Percentiles rank a stretch among this genome's conserved stretches.
Evolutionary conservation across 495 filamentous ascomycete species (phyloP).

Genomic region (Tuber brumale): DNA sequence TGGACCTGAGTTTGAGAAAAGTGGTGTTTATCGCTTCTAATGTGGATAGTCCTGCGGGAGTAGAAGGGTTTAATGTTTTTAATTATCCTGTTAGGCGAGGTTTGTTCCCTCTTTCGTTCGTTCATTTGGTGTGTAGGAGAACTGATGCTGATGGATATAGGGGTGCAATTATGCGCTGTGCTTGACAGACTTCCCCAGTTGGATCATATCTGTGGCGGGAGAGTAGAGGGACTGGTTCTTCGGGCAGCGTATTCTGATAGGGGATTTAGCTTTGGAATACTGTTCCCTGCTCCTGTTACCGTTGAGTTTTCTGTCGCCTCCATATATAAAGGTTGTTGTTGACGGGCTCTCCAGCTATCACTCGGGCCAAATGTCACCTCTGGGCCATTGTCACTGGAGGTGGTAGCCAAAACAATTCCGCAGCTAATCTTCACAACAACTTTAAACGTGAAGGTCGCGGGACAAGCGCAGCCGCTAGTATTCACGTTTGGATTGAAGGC

Average conservation of each 20-base stretch:
- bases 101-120: not conserved
- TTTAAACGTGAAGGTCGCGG: slow-evolving; percentile 18
- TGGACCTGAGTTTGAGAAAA: slow-evolving; percentile 23
- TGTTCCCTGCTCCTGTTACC: slow-evolving; percentile 32
- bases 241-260: slow-evolving; percentile 15
- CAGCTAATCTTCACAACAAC: slow-evolving; percentile 17
- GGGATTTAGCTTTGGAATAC: slow-evolving; percentile 28
- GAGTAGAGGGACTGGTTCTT: slow-evolving; percentile 18
- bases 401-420: slow-evolving; percentile 20
- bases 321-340: not conserved
- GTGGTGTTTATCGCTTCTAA: slow-evolving; percentile 30
- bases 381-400: slow-evolving; percentile 24
- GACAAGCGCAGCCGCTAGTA: slow-evolving; percentile 26
- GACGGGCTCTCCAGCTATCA: slow-evolving; percentile 13
- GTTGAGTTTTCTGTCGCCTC: slow-evolving; percentile 6
- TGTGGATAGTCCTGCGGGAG: slow-evolving; percentile 16
- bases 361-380: slow-evolving; percentile 24
- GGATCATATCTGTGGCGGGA: slow-evolving; percentile 18
- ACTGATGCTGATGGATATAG: not conserved
- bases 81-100: slow-evolving; percentile 28
- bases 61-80: slow-evolving; percentile 22
- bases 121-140: not conserved
- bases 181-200: slow-evolving; percentile 21
- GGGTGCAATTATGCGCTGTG: slow-evolving; percentile 30
- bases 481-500: slow-evolving; percentile 33